Evolutionary conservation across 495 filamentous ascomycete genomes (phyloP).

Genomic region (Pyrenopolyporus hunteri): DNA sequence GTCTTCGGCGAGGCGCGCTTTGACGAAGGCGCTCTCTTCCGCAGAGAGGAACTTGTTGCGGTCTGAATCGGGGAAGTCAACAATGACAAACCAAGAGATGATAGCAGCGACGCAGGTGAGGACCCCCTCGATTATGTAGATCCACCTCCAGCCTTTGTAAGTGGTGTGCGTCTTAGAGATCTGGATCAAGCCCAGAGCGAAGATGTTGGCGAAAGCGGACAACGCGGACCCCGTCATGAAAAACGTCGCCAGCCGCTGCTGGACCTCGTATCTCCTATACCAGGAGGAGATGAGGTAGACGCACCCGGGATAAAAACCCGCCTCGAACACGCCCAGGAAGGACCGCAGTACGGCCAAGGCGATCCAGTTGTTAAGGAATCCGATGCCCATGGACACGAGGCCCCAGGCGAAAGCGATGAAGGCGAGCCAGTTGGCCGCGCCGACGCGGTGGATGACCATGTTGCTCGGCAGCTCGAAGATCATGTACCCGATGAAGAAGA

Average conservation of each 20-base stretch:
- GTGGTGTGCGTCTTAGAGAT: constrained; percentile 63
- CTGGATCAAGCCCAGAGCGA: constrained; percentile 64
- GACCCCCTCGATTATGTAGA: constrained; percentile 58
- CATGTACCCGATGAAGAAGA: constrained; percentile 52
- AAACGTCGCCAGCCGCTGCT: constrained; percentile 63
- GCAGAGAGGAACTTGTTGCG: constrained; percentile 53
- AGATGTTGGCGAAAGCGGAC: constrained; percentile 64
- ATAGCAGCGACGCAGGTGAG: constrained; percentile 49
- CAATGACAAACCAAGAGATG: constrained; percentile 53
- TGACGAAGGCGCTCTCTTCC: constrained; percentile 56
- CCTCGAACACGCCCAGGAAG: constrained; percentile 63
- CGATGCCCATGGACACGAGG: constrained; percentile 61
- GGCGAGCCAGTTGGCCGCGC: constrained; percentile 65
- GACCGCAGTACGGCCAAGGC: constrained; percentile 59
- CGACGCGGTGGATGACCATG: constrained; percentile 66
- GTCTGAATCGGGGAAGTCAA: constrained; percentile 64
- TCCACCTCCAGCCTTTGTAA: constrained; percentile 67
- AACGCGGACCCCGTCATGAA: constrained; percentile 66
- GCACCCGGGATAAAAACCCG: constrained; percentile 66
- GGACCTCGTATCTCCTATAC: constrained; percentile 65
- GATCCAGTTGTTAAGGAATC: constrained; percentile 59
- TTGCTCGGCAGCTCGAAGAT: constrained; percentile 65
- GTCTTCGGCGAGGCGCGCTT: constrained; percentile 61
- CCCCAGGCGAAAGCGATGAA: constrained; percentile 64
- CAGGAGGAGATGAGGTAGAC: constrained; percentile 67